A percentile compares a stretch with the other conserved stretches of the same genome.
Evolutionary conservation across 768 basidiomycete genomes (phyloP).

Genomic region (Rhodotorula toruloides): DNA sequence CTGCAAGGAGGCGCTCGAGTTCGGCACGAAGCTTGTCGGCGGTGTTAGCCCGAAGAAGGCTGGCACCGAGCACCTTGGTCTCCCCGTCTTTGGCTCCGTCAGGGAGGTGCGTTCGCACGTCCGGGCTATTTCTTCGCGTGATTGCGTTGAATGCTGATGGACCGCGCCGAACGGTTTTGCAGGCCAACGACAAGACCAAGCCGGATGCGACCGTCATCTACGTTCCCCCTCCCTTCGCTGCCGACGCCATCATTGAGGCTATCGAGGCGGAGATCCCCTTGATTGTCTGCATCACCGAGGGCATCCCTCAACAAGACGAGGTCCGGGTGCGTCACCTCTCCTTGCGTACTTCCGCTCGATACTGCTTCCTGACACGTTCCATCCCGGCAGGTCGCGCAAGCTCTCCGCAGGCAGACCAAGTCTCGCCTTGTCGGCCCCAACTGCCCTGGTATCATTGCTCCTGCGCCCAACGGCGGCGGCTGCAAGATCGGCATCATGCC

Average conservation of each 20-base stretch:
- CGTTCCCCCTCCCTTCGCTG: conserved; percentile 92
- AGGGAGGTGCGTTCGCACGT: conserved; percentile 60
- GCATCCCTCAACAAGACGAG: conserved; percentile 96
- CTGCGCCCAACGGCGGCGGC: conserved; percentile 56
- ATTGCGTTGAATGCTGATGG: too few relatives aligned
- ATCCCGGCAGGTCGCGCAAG: conserved; percentile 70
- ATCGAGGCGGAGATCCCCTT: conserved; percentile 96
- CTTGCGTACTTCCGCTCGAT: background rate
- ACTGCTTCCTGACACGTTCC: background rate
- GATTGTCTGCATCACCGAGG: conserved; percentile 98
- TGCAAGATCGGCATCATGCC: conserved; percentile 99
- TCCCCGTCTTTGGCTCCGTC: conserved; percentile 89
- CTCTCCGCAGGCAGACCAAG: conserved; percentile 85
- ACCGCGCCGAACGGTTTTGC: too few relatives aligned
- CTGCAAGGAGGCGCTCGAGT: conserved; percentile 82
- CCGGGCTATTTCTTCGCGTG: too few relatives aligned
- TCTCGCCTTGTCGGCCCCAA: conserved; percentile 97
- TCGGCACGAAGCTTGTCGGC: conserved; percentile 95
- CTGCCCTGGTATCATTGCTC: conserved; percentile 97
- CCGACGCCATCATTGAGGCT: conserved; percentile 96
- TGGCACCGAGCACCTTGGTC: conserved; percentile 86
- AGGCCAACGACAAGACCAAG: conserved; percentile 79
- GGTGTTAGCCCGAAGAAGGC: conserved; percentile 97
- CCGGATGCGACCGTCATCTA: conserved; percentile 96
- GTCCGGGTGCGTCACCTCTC: conserved; percentile 61